Evolutionary conservation across 306 rosid genomes (phyloP).

Genomic region (Vachellia pachyceras): DNA sequence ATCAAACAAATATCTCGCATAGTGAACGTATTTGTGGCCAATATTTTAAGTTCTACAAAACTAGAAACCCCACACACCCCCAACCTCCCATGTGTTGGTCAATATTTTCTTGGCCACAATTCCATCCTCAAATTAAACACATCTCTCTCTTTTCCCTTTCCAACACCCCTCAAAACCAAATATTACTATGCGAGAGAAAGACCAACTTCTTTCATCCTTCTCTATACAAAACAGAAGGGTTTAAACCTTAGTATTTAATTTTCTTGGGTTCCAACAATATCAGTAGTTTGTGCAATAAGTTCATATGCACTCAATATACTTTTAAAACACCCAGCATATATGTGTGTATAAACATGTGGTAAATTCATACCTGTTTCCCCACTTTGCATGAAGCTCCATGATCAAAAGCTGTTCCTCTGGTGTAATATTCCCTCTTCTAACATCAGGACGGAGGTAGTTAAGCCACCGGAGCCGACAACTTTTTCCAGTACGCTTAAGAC

Average conservation of each 20-base stretch:
- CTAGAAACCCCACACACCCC: neutral
- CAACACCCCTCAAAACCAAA: conserved; percentile 23
- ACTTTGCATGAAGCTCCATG: conserved; percentile 96
- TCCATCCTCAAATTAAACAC: conserved; percentile 28
- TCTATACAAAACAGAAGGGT: conserved; percentile 17
- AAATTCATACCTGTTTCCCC: conserved; percentile 93
- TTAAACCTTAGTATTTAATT: neutral
- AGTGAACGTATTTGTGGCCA: conserved; percentile 32
- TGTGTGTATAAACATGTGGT: neutral
- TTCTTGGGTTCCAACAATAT: neutral
- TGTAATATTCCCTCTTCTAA: conserved; percentile 96
- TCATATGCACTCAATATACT: neutral
- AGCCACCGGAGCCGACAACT: conserved; percentile 99
- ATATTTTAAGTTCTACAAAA: conserved; percentile 26
- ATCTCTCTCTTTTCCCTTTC: neutral
- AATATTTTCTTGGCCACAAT: conserved; percentile 30
- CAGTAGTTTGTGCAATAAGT: neutral
- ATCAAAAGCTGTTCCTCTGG: conserved; percentile 91
- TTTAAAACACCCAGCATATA: no score
- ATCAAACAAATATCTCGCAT: conserved; percentile 6
- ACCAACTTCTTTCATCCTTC: conserved; percentile 29
- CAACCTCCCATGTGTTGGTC: conserved; percentile 39
- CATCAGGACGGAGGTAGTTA: conserved; percentile 96
- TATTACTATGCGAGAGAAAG: neutral
- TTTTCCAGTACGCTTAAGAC: conserved; percentile 95